Conservation (phyloP, 352 stramenopile genomes). For the Globisporangium paroecandrum region DNA sequence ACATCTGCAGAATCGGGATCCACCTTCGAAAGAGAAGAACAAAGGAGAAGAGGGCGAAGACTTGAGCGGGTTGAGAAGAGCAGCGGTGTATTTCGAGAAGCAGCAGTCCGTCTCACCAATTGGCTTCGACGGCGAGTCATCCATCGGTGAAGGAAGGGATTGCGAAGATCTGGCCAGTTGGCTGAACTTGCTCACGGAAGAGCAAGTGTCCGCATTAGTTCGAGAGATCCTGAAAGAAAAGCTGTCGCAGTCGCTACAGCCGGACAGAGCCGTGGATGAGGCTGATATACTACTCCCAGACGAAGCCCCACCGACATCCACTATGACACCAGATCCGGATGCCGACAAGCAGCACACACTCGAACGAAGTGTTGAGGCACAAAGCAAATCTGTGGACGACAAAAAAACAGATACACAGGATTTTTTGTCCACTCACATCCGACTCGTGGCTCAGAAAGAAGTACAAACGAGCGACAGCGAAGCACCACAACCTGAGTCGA, state of each 20-base stretch:
- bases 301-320: background rate
- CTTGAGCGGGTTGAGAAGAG: conserved; percentile 30
- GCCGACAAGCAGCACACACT: background rate
- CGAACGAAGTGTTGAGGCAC: background rate
- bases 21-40: background rate
- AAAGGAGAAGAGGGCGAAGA: conserved; percentile 14
- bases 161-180: conserved; percentile 20
- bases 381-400: conserved; percentile 15
- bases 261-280: background rate
- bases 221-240: conserved; percentile 41
- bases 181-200: conserved; percentile 39
- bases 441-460: conserved; percentile 24
- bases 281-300: background rate
- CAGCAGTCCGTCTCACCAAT: background rate
- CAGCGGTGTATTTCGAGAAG: conserved; percentile 37
- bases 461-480: conserved; percentile 20
- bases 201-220: conserved; percentile 43
- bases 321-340: background rate
- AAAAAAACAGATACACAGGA: conserved; percentile 34
- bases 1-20: conserved; percentile 10
- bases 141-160: background rate
- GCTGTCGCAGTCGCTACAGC: background rate
- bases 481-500: background rate
- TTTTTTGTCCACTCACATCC: conserved; percentile 6
- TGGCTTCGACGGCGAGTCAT: background rate